Evolutionary conservation across 768 basidiomycete genomes (phyloP), one percentile per base, ranked within the genome.

Genomic region (Calvatia gigantea): DNA sequence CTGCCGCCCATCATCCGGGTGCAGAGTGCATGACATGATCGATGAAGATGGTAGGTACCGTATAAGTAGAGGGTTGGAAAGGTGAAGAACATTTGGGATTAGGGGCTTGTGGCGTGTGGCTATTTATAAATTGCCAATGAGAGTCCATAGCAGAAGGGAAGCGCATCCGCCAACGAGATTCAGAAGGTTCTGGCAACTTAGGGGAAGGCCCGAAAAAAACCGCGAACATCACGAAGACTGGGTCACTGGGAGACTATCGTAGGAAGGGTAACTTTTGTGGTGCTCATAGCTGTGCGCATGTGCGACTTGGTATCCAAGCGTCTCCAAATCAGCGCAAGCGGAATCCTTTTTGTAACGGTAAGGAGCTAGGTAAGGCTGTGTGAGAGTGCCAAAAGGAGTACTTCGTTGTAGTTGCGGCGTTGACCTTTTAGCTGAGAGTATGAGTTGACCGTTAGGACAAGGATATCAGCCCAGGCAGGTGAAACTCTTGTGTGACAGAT

Each of bases 401-500:
- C 46, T 56, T 56, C 21, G 54, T 41, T 56, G 54, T 23, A 19
- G 41, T 53, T 44, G 51, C 42, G 51, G 53, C 23, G n/a, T n/a
- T 48, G 37, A 55, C 39, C 29, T 42, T n/a, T 31, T 31, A 29
- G 5, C 35, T 54, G 29, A 19, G 33, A 38, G 19, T 33, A 48
- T 45, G 33, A 47, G 44, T 38, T 47, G 43, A 47, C 27, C n/a
- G n/a, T n/a, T n/a, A 48, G 48, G 54, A 56, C 54, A 49, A 56
- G 54, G 54, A 56, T 48, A 56, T 56, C 54, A 56, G 29, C 54
- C n/a, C n/a, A n/a, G n/a, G n/a, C 54, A 32, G 37, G 35, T 28
- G 45, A 29, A 41, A 23, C 35, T 44, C 31, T 19, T 31, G 25
- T 17, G 27, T 48, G 19, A 45, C 37, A 23, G 29, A 33, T 37